Evolutionary conservation across 2,329 filamentous ascomycete genomes (phyloP), one percentile per base, ranked within the genome.

Genomic region (Moelleriella libera): DNA sequence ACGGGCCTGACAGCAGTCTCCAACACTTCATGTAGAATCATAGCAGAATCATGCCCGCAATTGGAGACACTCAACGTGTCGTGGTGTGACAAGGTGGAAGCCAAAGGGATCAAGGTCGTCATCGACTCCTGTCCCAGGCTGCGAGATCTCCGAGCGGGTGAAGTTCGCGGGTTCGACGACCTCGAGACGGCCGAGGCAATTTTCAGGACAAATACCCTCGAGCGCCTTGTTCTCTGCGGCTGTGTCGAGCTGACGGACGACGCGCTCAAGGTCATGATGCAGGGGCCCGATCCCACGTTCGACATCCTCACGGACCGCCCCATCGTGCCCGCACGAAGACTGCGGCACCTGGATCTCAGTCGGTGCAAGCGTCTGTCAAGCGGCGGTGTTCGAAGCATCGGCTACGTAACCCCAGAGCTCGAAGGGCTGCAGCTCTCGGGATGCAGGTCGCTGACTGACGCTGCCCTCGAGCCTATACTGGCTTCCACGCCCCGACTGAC

Each of bases 21-120:
- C 31, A 94, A 95, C 60, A 78, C 78, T 28, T 85, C 87, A 0
- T 89, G 94, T 77, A 86, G 83, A 58, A 87, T 94, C 50, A 83
- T 98, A 50, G 82, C 86, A 1, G 74, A 83, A 47, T 82, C 83
- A 40, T 97, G 90, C 57, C 80, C 82, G 1, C 80, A 83, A 45
- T 71, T 98, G n/a, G 82, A 94, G 63, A 74, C 78, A 48, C 74
- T 97, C 53, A 94, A 96, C 57, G 78, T 97, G 21, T 94, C 88
- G 0, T 97, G 90, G 88, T 98, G 92, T 67, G 82, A 81, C 54
- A 83, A 88, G 51, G 80, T 96, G 59, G 83, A 92, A 58, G 83
- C 86, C 7, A 71, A 76, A 10, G 89, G 88, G 5, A 68, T 97
- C 47, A 78, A 74, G 52, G 75, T 76, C 46, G 75, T 98, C 2